Percentiles rank a stretch among this genome's conserved stretches.
Conservation (phyloP, 768 basidiomycete species). For the Tephrocybe sp. region DNA sequence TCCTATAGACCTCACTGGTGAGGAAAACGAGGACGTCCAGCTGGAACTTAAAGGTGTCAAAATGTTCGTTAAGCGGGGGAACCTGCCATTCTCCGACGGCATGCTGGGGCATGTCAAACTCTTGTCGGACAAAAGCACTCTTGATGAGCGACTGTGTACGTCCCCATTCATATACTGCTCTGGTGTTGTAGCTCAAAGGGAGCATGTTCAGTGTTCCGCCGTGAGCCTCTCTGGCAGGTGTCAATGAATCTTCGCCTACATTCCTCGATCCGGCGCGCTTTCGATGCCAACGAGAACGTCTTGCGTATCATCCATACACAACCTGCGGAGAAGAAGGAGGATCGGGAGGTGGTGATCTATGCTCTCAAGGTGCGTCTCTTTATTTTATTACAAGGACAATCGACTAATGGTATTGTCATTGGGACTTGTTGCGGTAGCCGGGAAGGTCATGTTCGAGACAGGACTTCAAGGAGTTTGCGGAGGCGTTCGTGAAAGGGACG, state of each 20-base stretch:
- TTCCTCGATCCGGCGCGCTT: constrained; percentile 57
- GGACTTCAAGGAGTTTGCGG: constrained; percentile 56
- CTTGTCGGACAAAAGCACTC: constrained; percentile 41
- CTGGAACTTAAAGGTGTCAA: constrained; percentile 62
- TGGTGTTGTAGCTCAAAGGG: background rate
- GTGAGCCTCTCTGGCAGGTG: constrained; percentile 69
- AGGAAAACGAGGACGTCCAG: constrained; percentile 60
- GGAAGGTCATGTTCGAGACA: constrained; percentile 48
- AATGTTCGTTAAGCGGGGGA: constrained; percentile 58
- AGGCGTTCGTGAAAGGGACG: constrained; percentile 41
- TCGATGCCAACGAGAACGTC: constrained; percentile 53
- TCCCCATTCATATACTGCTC: constrained; percentile 1
- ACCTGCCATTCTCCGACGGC: constrained; percentile 56
- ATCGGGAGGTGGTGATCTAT: constrained; percentile 55
- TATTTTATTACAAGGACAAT: too few species aligned
- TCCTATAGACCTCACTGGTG: constrained; percentile 59
- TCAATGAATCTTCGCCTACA: constrained; percentile 65
- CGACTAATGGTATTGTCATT: too few species aligned
- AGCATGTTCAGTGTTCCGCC: constrained; percentile 55
- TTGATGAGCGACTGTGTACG: constrained; percentile 50
- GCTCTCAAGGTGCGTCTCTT: constrained; percentile 56
- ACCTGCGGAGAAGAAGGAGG: constrained; percentile 26
- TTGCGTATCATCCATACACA: constrained; percentile 59
- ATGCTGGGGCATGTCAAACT: constrained; percentile 64
- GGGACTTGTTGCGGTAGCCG: constrained; percentile 29